phyloP scores from a whole-genome alignment of 257 asterid species.

The Scutellaria galericulata region DNA sequence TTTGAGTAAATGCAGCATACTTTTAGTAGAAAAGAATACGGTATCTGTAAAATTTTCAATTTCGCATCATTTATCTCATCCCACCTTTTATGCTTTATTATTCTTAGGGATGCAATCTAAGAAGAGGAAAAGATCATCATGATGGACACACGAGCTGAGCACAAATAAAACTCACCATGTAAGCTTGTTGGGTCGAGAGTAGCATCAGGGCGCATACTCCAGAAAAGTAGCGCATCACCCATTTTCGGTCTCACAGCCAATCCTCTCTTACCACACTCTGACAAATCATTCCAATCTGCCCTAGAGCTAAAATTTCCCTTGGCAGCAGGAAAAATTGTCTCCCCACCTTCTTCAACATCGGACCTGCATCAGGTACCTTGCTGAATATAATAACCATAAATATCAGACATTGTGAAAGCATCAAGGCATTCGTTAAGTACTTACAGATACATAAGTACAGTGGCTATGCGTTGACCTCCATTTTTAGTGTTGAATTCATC shows the following conservation, averaged over 20 bases:
- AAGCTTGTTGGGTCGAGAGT: conserved; percentile 77
- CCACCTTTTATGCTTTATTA: conserved; percentile 12
- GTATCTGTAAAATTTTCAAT: not conserved
- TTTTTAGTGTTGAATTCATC: conserved; percentile 80
- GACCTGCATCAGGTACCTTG: conserved; percentile 59
- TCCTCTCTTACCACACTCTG: conserved; percentile 82
- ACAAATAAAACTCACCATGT: conserved; percentile 65
- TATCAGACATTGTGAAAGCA: not conserved
- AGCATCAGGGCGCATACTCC: conserved; percentile 95
- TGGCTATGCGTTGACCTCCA: conserved; percentile 95
- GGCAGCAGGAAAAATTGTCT: conserved; percentile 86
- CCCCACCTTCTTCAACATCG: conserved; percentile 98
- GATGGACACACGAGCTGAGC: not conserved
- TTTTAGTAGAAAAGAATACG: not conserved
- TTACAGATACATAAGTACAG: conserved; percentile 89
- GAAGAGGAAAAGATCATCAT: conserved; percentile 4
- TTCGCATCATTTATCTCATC: not conserved
- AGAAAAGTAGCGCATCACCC: conserved; percentile 90
- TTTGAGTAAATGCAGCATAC: conserved; percentile 1
- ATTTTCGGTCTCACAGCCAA: conserved; percentile 73
- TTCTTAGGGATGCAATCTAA: not conserved
- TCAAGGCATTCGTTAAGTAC: conserved; percentile 34
- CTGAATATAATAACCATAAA: conserved; percentile 10
- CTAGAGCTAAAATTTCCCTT: conserved; percentile 64
- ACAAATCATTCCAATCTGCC: conserved; percentile 67